Base-by-base conservation (phyloP, 345 rosid species). In the Viola odorata region DNA sequence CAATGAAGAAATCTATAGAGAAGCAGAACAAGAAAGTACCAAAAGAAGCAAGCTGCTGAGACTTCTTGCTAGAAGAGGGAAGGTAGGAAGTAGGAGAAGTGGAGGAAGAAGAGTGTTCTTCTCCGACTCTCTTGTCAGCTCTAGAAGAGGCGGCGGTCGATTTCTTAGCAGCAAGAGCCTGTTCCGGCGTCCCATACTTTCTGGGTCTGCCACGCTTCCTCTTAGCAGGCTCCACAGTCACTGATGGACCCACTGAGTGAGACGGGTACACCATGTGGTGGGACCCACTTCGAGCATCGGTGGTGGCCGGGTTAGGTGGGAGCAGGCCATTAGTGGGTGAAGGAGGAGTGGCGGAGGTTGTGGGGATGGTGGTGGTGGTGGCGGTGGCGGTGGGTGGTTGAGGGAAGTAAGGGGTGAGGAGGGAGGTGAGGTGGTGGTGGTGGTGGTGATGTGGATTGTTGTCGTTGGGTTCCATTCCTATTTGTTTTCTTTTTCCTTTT, bases 121-220 rank as follows among this genome's bases (percentile, higher is more conserved):
- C 57, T 37, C 8, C 13, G 0, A n/a, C 50, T 47, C 50, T 47
- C 50, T 55, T 55, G 44, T 40, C 41, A 12, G 40, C 59, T 39
- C 59, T 55, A 12, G 60, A 45, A 14, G 63, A 38, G 40, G 62
- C 62, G 12, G 57, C 57, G 16, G 74, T 47, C 72, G 85, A 73
- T 72, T 83, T 89, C 85, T 83, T 92, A 8, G 97, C 99, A 2
- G 96, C 96, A 60, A 87, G 51, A 52, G 96, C 99, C 63, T 83
- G 91, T 49, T 91, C 97, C 12, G 90, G 97, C 15, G 99, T 94
- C 1, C 83, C 97, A 61, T 94, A 90, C 91, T 94, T 94, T 77
- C 99, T 77, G 6, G 97, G 99, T 49, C 99, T 72, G 3, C 99
- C 99, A 23, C 99, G 77, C 86, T 83, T 94, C 79, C 91, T 76